Conservation (phyloP, 2,329 filamentous ascomycete species). For the Cordyceps javanica region DNA sequence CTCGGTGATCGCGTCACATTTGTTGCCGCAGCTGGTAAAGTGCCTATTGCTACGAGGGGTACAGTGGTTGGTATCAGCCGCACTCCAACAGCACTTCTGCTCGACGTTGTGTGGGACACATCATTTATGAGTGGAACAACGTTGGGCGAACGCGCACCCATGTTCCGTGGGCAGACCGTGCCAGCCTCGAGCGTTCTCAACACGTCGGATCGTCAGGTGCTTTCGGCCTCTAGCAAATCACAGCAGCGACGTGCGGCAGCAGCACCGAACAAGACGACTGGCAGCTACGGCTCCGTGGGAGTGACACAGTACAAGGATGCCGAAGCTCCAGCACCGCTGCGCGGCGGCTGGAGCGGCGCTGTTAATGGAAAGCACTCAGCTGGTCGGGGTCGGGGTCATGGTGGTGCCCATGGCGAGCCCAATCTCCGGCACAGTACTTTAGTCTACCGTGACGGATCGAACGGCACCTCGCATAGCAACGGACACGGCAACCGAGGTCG, state of each 20-base stretch:
- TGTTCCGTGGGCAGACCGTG: constrained; percentile 92
- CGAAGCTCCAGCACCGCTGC: constrained; percentile 46
- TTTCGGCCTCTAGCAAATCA: constrained; percentile 53
- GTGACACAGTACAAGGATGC: constrained; percentile 59
- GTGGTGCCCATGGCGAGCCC: constrained; percentile 28
- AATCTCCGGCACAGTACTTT: constrained; percentile 46
- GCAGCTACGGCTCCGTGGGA: constrained; percentile 50
- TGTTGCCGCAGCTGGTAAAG: constrained; percentile 85
- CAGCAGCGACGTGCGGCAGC: constrained; percentile 45
- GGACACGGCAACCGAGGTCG: constrained; percentile 18
- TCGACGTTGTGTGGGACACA: constrained; percentile 90
- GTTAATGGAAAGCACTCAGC: constrained; percentile 39
- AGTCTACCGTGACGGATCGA: constrained; percentile 41
- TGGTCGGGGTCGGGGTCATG: constrained; percentile 28
- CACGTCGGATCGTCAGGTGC: constrained; percentile 72
- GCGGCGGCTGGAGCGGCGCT: constrained; percentile 53
- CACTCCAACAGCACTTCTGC: constrained; percentile 71
- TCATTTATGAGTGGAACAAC: constrained; percentile 97
- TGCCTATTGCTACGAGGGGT: constrained; percentile 84
- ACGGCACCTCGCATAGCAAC: constrained; percentile 21
- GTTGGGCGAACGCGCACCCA: constrained; percentile 80
- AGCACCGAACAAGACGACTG: constrained; percentile 44
- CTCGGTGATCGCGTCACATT: constrained; percentile 92
- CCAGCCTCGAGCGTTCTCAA: constrained; percentile 85
- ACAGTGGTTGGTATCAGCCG: constrained; percentile 94